A percentile compares a stretch with the other conserved stretches of the same genome.
These are phyloP conservation scores for Colletotrichum melonis DNA, from an alignment of 2,329 filamentous ascomycete genomes.

Conservation along the genomic window DNA sequence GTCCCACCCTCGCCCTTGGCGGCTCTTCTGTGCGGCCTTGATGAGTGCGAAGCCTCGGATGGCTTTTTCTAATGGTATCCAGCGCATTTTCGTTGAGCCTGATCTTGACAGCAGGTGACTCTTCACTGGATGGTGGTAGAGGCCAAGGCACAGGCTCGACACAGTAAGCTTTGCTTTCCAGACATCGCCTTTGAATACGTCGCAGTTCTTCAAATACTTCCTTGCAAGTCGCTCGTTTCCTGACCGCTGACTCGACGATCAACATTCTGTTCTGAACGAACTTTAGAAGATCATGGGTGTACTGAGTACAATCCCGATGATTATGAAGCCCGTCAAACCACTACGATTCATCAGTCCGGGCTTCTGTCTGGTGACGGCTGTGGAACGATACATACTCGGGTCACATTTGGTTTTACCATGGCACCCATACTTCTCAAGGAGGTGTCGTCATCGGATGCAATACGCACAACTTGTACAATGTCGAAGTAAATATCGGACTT, in stretches of 20 bases:
- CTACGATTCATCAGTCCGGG: too few species aligned
- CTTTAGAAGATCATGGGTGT: too few species aligned
- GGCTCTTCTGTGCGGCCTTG: not conserved
- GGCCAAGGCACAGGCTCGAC: not conserved
- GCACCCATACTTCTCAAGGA: too few species aligned
- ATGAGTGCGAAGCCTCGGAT: not conserved
- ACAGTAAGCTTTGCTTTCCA: not conserved
- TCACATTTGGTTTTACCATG: too few species aligned
- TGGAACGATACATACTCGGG: too few species aligned
- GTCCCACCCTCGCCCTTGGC: not conserved
- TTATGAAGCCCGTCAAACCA: too few species aligned
- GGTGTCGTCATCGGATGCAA: not conserved
- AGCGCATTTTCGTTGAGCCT: not conserved
- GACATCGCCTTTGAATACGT: not conserved
- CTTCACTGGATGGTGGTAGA: not conserved
- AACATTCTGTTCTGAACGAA: too few species aligned
- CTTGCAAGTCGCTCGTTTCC: not conserved
- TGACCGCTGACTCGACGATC: not conserved
- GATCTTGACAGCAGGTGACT: not conserved
- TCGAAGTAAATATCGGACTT: not conserved
- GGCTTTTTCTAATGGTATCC: not conserved
- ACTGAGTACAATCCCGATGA: too few species aligned
- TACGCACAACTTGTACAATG: not conserved
- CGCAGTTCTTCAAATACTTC: not conserved
- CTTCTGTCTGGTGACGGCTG: too few species aligned